Evolutionary conservation across 2,329 filamentous ascomycete species (phyloP).

Genomic region (Epichloe uncinata): DNA sequence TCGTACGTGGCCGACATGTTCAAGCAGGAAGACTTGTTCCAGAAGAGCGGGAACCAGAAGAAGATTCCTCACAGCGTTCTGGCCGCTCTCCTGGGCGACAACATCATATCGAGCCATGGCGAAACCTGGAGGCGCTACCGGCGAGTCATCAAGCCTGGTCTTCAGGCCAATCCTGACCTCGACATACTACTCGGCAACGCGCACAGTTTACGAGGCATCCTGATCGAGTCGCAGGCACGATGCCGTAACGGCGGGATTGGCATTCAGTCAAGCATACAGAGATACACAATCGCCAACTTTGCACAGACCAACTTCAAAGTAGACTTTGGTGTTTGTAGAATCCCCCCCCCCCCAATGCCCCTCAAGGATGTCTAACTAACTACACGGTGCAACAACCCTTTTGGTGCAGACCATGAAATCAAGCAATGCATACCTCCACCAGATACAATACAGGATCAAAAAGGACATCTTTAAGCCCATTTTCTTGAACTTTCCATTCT

Average conservation of each 20-base stretch:
- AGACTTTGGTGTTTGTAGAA: constrained; percentile 11
- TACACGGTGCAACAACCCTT: neutral
- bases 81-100: constrained; percentile 24
- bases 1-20: constrained; percentile 27
- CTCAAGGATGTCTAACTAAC: neutral
- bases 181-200: constrained; percentile 13
- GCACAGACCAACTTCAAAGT: constrained; percentile 17
- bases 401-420: constrained; percentile 12
- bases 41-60: constrained; percentile 27
- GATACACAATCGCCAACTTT: constrained; percentile 23
- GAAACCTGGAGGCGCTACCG: constrained; percentile 22
- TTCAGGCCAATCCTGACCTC: constrained; percentile 17
- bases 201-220: constrained; percentile 13
- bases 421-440: constrained; percentile 10
- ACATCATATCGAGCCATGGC: constrained; percentile 26
- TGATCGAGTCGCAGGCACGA: constrained; percentile 16
- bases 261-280: constrained; percentile 21
- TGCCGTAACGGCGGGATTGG: constrained; percentile 10
- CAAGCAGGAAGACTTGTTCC: constrained; percentile 18
- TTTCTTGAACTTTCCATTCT: constrained; percentile 21
- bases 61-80: constrained; percentile 27
- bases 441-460: constrained; percentile 16
- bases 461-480: constrained; percentile 21
- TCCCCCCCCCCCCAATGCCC: fast-evolving
- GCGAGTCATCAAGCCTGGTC: constrained; percentile 21